Conservation (phyloP, 371 early-diverging fungal species). For the Thermomucor indicae-seudaticae region DNA sequence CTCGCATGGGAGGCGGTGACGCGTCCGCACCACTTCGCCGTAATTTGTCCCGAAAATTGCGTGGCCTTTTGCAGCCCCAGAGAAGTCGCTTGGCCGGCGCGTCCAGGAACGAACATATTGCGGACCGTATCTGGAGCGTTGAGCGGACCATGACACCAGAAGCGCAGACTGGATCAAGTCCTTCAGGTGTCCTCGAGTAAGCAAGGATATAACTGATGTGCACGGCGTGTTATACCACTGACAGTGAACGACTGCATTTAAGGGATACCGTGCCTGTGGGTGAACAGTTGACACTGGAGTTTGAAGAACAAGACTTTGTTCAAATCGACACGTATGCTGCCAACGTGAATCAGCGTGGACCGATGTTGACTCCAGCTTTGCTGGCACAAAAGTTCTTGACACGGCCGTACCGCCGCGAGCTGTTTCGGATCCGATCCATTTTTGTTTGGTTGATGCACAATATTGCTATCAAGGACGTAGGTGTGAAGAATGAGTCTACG, state of each 20-base stretch:
- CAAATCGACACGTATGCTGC: constrained; percentile 54
- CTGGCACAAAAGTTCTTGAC: constrained; percentile 51
- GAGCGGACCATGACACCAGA: constrained; percentile 6
- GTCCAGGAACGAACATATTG: constrained; percentile 12
- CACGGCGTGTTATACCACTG: not conserved
- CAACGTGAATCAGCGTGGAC: constrained; percentile 53
- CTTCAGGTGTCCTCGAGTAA: constrained; percentile 31
- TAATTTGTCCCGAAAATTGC: constrained; percentile 23
- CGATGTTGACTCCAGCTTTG: constrained; percentile 44
- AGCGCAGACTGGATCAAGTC: constrained; percentile 10
- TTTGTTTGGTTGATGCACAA: constrained; percentile 59
- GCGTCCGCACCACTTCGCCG: constrained; percentile 18
- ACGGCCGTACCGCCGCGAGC: constrained; percentile 46
- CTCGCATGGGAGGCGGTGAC: constrained; percentile 20
- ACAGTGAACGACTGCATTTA: not conserved
- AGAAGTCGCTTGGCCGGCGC: constrained; percentile 21
- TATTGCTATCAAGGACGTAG: constrained; percentile 29
- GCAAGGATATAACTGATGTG: not conserved
- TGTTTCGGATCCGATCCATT: constrained; percentile 42
- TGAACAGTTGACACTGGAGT: constrained; percentile 7
- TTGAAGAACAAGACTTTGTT: constrained; percentile 30
- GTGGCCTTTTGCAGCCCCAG: constrained; percentile 28
- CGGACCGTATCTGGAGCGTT: constrained; percentile 14
- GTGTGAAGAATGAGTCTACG: constrained; percentile 24
- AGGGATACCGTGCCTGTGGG: constrained; percentile 20